Percentiles rank a stretch among this genome's conserved stretches.
Conservation (phyloP, 225 moss, liverwort and hornwort species). For the Lunularia cruciata region DNA sequence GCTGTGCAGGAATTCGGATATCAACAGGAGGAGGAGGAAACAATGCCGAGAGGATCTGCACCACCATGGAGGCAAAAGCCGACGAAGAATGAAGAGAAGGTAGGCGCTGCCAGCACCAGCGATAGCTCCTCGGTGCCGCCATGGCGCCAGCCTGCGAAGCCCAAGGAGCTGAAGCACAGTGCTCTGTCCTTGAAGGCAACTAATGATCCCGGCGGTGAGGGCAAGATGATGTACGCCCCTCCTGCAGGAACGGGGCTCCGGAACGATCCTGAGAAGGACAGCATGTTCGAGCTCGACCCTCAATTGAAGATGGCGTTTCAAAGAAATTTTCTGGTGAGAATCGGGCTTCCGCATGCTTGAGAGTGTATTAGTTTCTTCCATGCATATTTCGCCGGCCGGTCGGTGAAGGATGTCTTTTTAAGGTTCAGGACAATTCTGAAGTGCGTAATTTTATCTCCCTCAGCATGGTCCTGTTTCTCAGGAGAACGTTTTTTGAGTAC, state of each 20-base stretch:
- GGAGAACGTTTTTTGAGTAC: too few species aligned
- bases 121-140: slow-evolving; percentile 61
- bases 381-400: neutral
- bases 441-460: too few species aligned
- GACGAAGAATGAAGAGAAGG: slow-evolving; percentile 38
- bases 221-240: slow-evolving; percentile 75
- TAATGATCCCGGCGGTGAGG: slow-evolving; percentile 77
- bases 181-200: slow-evolving; percentile 73
- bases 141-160: slow-evolving; percentile 86
- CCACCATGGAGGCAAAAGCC: slow-evolving; percentile 40
- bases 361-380: neutral
- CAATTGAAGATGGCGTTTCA: slow-evolving; percentile 78
- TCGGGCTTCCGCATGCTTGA: too few species aligned
- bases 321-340: slow-evolving; percentile 74
- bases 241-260: slow-evolving; percentile 52
- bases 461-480: too few species aligned
- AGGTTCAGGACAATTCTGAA: neutral
- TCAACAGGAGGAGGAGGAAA: neutral
- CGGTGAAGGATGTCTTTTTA: neutral
- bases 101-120: slow-evolving; percentile 43
- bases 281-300: slow-evolving; percentile 86
- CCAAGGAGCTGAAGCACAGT: slow-evolving; percentile 66
- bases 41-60: slow-evolving; percentile 35
- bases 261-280: slow-evolving; percentile 53
- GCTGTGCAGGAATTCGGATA: neutral